A percentile compares a stretch with the other conserved stretches of the same genome.
Evolutionary conservation across 768 basidiomycete species (phyloP).

Genomic region (Gloeophyllum trabeum): DNA sequence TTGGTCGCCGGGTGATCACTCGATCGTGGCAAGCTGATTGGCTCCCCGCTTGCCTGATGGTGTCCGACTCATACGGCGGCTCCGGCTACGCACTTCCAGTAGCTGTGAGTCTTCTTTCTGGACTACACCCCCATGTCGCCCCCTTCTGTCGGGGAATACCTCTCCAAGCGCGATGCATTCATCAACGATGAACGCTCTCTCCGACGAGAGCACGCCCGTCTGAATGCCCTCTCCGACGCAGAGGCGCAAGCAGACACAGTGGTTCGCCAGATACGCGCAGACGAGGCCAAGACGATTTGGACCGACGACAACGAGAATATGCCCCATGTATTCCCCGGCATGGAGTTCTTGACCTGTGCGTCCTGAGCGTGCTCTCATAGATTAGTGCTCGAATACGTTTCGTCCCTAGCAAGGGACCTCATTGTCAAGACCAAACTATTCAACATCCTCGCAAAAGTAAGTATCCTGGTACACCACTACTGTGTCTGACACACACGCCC

Average conservation of each 20-base stretch:
- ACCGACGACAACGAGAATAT: constrained; percentile 35
- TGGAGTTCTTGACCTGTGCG: constrained; percentile 66
- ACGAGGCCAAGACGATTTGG: constrained; percentile 54
- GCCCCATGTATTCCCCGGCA: constrained; percentile 62
- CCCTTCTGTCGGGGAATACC: constrained; percentile 16
- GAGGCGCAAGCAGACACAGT: constrained; percentile 47
- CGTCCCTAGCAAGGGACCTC: constrained; percentile 32
- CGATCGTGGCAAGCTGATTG: no score
- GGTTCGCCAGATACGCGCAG: constrained; percentile 39
- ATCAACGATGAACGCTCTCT: constrained; percentile 16
- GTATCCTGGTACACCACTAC: constrained; percentile 1
- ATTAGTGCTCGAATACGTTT: neutral
- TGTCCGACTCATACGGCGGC: no score
- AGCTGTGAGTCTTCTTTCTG: no score
- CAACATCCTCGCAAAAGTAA: constrained; percentile 46
- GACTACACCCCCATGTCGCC: no score
- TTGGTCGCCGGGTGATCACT: no score
- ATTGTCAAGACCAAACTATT: constrained; percentile 56
- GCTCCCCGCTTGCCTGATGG: no score
- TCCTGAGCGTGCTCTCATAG: no score
- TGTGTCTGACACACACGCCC: neutral
- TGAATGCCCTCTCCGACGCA: constrained; percentile 12
- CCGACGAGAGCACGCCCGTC: constrained; percentile 12
- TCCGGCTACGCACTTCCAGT: no score
- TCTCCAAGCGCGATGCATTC: constrained; percentile 11